A percentile compares a stretch with the other conserved stretches of the same genome.
phyloP scores from a whole-genome alignment of 2,329 filamentous ascomycete genomes.

The Colletotrichum sp. region DNA sequence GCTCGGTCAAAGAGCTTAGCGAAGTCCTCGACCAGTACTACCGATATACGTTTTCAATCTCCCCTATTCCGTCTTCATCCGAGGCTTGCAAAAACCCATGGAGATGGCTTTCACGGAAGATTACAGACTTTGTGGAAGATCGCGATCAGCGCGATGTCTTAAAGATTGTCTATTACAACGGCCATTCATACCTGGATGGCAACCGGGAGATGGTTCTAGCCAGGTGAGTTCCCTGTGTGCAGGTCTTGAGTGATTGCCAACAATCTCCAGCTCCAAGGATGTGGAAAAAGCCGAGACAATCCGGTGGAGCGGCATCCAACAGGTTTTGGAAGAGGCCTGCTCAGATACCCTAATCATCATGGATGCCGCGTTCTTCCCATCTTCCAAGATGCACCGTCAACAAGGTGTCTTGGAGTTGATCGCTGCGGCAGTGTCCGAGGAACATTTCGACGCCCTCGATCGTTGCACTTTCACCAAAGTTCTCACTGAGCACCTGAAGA shows the following conservation, averaged over 20 bases:
- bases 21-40: slow-evolving; percentile 58
- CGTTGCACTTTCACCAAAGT: slow-evolving; percentile 58
- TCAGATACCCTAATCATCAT: slow-evolving; percentile 63
- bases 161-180: slow-evolving; percentile 64
- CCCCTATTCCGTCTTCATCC: slow-evolving; percentile 53
- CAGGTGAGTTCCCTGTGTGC: slow-evolving; percentile 44
- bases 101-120: slow-evolving; percentile 57
- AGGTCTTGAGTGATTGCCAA: neutral
- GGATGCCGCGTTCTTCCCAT: slow-evolving; percentile 63
- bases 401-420: slow-evolving; percentile 61
- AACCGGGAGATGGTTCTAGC: slow-evolving; percentile 63
- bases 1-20: slow-evolving; percentile 50
- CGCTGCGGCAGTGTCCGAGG: slow-evolving; percentile 59
- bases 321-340: slow-evolving; percentile 58
- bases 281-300: slow-evolving; percentile 50
- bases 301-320: slow-evolving; percentile 61
- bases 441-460: slow-evolving; percentile 51
- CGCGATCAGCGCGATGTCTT: slow-evolving; percentile 60
- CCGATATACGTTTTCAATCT: slow-evolving; percentile 52
- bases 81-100: slow-evolving; percentile 54
- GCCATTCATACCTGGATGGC: slow-evolving; percentile 57
- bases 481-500: slow-evolving; percentile 54
- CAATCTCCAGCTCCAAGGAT: slow-evolving; percentile 48
- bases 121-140: slow-evolving; percentile 58
- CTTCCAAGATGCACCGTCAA: slow-evolving; percentile 55